phyloP scores from a whole-genome alignment of 257 asterid genomes.

The Gentiana dahurica region DNA sequence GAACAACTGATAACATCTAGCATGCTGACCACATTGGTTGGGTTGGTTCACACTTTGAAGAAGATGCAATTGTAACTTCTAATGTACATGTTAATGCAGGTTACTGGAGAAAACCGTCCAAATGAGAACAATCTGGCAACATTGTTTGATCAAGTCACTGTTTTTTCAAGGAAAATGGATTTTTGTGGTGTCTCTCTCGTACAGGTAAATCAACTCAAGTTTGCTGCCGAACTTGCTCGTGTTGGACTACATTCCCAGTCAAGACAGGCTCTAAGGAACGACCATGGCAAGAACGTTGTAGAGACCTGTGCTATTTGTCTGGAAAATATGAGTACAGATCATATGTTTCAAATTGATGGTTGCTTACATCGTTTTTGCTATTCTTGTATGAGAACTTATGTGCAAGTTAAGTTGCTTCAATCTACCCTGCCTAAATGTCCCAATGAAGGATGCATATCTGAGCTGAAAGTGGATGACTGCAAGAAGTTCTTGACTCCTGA shows the following conservation, averaged over 20 bases:
- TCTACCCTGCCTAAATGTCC: slow-evolving; percentile 27
- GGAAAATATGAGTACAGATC: slow-evolving; percentile 27
- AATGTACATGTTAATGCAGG: slow-evolving; percentile 23
- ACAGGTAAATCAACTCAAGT: slow-evolving; percentile 18
- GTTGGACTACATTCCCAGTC: slow-evolving; percentile 24
- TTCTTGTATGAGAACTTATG: slow-evolving; percentile 29
- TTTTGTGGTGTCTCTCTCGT: slow-evolving; percentile 17
- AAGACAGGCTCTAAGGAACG: slow-evolving; percentile 12
- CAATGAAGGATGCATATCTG: slow-evolving; percentile 18
- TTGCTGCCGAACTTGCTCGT: slow-evolving; percentile 33
- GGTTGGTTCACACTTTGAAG: not conserved
- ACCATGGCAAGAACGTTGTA: slow-evolving; percentile 12
- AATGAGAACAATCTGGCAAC: slow-evolving; percentile 12
- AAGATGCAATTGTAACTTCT: not conserved
- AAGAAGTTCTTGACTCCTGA: slow-evolving; percentile 15
- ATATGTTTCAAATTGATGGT: slow-evolving; percentile 28
- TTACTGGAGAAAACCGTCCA: slow-evolving; percentile 21
- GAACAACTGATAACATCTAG: no score
- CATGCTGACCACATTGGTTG: no score
- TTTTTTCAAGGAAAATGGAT: slow-evolving; percentile 26
- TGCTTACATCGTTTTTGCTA: slow-evolving; percentile 48
- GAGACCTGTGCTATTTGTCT: slow-evolving; percentile 45
- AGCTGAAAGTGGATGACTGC: slow-evolving; percentile 18
- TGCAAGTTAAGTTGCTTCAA: slow-evolving; percentile 15
- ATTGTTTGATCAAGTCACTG: slow-evolving; percentile 25